phyloP scores from a whole-genome alignment of 2,329 filamentous ascomycete species.

The Arthrobotrys iridis region DNA sequence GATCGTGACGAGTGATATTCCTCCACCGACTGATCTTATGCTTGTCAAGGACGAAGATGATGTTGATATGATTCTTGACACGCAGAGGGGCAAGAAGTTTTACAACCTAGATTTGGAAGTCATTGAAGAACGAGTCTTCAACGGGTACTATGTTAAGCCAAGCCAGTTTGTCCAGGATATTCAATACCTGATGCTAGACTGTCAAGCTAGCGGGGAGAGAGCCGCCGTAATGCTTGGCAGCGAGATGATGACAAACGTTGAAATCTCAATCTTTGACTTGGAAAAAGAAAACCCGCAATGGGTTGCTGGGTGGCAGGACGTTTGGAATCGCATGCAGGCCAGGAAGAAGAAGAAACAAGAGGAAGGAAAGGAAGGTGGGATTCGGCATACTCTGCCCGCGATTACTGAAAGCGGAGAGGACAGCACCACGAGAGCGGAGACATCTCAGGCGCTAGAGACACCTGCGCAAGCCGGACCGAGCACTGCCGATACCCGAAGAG shows the following conservation, averaged over 20 bases:
- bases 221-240: conserved; percentile 86
- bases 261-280: conserved; percentile 86
- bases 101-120: conserved; percentile 94
- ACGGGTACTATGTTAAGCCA: conserved; percentile 92
- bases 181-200: conserved; percentile 83
- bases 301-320: conserved; percentile 66
- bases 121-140: conserved; percentile 95
- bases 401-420: conserved; percentile 43
- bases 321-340: conserved; percentile 81
- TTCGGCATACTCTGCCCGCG: conserved; percentile 53
- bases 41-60: conserved; percentile 82
- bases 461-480: conserved; percentile 18
- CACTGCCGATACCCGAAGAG: conserved; percentile 1
- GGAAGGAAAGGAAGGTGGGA: conserved; percentile 62
- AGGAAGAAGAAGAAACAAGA: conserved; percentile 74
- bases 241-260: conserved; percentile 90
- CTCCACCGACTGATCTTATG: conserved; percentile 64
- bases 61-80: conserved; percentile 78
- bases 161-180: conserved; percentile 91
- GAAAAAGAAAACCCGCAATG: conserved; percentile 72
- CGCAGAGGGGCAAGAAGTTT: conserved; percentile 81
- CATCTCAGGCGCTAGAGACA: neutral
- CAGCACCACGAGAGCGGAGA: conserved; percentile 14
- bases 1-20: conserved; percentile 70
- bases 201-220: conserved; percentile 81